These are phyloP conservation scores for Penstemon newberryi DNA, from an alignment of 257 asterid species.

Conservation along the genomic window DNA sequence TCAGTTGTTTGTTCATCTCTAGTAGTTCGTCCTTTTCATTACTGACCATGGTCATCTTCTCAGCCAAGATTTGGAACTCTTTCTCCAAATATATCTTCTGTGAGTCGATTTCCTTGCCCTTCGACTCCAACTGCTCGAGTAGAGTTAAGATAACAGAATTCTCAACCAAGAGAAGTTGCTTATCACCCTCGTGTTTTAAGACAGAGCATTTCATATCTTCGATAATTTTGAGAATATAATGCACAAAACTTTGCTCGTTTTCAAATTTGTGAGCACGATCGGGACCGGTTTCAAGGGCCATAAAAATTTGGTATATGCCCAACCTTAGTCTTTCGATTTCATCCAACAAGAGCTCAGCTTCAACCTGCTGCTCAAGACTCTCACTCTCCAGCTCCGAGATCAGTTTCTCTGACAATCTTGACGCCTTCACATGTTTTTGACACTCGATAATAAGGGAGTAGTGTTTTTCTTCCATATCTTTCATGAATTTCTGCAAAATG, in stretches of 20 bases:
- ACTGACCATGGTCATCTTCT: constrained; percentile 46
- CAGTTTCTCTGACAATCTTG: constrained; percentile 78
- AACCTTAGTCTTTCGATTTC: constrained; percentile 71
- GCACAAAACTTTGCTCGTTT: constrained; percentile 55
- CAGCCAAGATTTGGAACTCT: constrained; percentile 46
- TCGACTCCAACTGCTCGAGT: constrained; percentile 69
- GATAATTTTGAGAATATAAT: constrained; percentile 50
- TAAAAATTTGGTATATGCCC: constrained; percentile 71
- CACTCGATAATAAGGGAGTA: constrained; percentile 66
- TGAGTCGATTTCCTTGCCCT: constrained; percentile 58
- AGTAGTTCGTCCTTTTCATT: constrained; percentile 56
- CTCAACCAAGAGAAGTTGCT: constrained; percentile 66
- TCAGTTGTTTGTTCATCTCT: constrained; percentile 56
- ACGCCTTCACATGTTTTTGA: constrained; percentile 89
- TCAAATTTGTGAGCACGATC: constrained; percentile 37
- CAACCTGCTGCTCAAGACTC: constrained; percentile 94
- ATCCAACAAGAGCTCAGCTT: constrained; percentile 76
- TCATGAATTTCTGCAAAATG: constrained; percentile 77
- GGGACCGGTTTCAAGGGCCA: constrained; percentile 50
- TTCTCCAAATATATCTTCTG: constrained; percentile 58
- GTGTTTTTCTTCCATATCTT: constrained; percentile 91
- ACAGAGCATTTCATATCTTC: constrained; percentile 56
- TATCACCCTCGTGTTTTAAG: constrained; percentile 57
- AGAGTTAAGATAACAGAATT: constrained; percentile 73
- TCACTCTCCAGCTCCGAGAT: constrained; percentile 89